These are phyloP conservation scores for Amphirosellinia nigrospora DNA, from an alignment of 495 filamentous ascomycete species.

Conservation along the genomic window DNA sequence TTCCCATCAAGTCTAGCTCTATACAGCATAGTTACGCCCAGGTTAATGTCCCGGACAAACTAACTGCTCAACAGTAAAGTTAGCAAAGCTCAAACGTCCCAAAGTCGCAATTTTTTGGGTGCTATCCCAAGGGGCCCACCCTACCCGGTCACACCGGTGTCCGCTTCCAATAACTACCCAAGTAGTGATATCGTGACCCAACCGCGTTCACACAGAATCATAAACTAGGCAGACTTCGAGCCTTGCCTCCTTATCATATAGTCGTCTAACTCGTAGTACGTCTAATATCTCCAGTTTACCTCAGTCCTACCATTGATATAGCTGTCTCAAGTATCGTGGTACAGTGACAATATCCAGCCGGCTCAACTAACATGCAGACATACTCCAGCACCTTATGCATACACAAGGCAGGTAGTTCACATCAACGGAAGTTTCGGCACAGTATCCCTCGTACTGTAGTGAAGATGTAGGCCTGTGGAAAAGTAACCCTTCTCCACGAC, in stretches of 20 bases:
- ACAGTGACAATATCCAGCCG: neutral
- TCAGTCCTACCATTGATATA: neutral
- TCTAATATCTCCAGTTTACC: neutral
- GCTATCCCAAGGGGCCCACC: constrained; percentile 7
- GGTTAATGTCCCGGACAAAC: neutral
- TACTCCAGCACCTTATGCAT: constrained; percentile 15
- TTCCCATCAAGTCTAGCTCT: neutral
- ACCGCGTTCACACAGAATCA: neutral
- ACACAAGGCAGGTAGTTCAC: neutral
- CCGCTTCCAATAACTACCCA: constrained; percentile 1
- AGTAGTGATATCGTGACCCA: constrained; percentile 3
- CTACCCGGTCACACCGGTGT: constrained; percentile 5
- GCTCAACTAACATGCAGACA: neutral
- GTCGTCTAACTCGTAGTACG: neutral
- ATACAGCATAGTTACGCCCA: neutral
- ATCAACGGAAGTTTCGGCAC: constrained; percentile 1
- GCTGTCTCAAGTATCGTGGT: neutral
- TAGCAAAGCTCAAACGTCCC: neutral
- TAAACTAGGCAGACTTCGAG: neutral
- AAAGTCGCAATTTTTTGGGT: neutral
- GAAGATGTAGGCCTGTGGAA: neutral
- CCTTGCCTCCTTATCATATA: neutral
- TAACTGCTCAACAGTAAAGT: constrained; percentile 1
- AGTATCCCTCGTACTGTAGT: constrained; percentile 7
- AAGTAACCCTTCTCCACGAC: constrained; percentile 17